Base-by-base conservation (phyloP, 2,329 filamentous ascomycete species). In the Ambrosiella xylebori region DNA sequence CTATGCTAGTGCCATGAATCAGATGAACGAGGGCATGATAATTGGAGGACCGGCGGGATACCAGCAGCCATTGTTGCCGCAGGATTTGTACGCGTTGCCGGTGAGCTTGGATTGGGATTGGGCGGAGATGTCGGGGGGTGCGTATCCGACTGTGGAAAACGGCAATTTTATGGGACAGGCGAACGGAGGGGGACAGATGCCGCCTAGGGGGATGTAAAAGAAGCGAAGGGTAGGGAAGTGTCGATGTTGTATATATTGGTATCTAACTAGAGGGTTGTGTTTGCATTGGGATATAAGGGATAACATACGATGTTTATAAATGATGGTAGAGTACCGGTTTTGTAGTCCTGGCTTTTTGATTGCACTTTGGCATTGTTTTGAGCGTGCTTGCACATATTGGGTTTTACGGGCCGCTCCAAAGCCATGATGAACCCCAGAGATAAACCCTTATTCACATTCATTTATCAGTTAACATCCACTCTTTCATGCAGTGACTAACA, bases 81-180 rank as follows among this genome's bases (percentile, higher is more conserved):
- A 91, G 65, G 93, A 97, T 70, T 71, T 97, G 35, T 98, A 93
- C 82, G 86, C 91, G 68, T 84, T 97, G 80, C 90, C 91, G 1
- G 95, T 95, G 84, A 94, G 88, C 2, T 77, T 97, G 19, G 91
- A 97, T 67, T 96, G 90, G 89, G 88, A 79, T 65, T 84, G 80
- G 78, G 79, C 80, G 1, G 80, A 83, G 68, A 81, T 84, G 74
- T 82, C 78, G 38, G 79, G 80, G n/a, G 80, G 79, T 8, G 74
- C 75, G 1, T 83, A 83, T 63, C 79, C 80, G 9, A 76, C 76
- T 35, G 80, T 83, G 45, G 80, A 84, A 65, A 84, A 83, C 62
- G 80, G 80, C 5, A 76, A 74, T 60, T 77, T 75, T 64, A 40
- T 63, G 12, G 62, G 59, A 19, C 54, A 62, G 17, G 27, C 4